phyloP scores from a whole-genome alignment of 352 stramenopile genomes.

The Blastocystis sp. region DNA sequence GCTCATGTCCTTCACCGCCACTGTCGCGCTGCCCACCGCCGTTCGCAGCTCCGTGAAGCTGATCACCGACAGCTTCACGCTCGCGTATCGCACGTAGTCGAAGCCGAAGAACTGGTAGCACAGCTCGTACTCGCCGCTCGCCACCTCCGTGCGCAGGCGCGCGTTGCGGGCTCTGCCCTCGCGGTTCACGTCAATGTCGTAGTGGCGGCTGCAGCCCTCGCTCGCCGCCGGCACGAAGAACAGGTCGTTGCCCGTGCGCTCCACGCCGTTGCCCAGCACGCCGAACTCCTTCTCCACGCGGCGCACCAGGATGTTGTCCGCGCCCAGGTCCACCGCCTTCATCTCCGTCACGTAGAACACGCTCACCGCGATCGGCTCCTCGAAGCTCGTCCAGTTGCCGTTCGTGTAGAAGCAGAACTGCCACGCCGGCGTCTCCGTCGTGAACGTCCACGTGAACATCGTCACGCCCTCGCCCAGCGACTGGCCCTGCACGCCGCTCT shows the following conservation, averaged over 20 bases:
- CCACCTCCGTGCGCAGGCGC: background rate
- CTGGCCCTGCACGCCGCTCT: background rate
- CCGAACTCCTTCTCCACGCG: constrained; percentile 30
- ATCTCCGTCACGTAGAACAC: constrained; percentile 32
- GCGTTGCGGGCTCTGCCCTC: background rate
- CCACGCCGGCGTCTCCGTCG: background rate
- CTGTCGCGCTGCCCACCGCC: constrained; percentile 12
- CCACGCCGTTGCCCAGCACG: constrained; percentile 12
- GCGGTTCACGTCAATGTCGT: constrained; percentile 3
- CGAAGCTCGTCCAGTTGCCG: constrained; percentile 11
- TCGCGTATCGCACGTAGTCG: background rate
- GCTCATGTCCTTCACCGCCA: constrained; percentile 52
- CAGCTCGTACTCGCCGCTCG: constrained; percentile 31
- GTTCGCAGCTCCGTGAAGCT: constrained; percentile 36
- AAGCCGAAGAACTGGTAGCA: constrained; percentile 68
- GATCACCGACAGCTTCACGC: constrained; percentile 27
- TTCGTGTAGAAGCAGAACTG: constrained; percentile 49
- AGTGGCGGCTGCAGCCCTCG: background rate
- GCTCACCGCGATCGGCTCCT: background rate
- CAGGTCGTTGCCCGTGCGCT: background rate
- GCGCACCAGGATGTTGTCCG: constrained; percentile 24
- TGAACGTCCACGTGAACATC: constrained; percentile 52
- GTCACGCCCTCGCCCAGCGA: background rate
- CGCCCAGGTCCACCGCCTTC: background rate
- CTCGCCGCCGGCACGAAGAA: constrained; percentile 27